A percentile compares a stretch with the other conserved stretches of the same genome.
These are phyloP conservation scores for Gyromitra esculenta DNA, from an alignment of 2,329 filamentous ascomycete species.

Conservation along the genomic window DNA sequence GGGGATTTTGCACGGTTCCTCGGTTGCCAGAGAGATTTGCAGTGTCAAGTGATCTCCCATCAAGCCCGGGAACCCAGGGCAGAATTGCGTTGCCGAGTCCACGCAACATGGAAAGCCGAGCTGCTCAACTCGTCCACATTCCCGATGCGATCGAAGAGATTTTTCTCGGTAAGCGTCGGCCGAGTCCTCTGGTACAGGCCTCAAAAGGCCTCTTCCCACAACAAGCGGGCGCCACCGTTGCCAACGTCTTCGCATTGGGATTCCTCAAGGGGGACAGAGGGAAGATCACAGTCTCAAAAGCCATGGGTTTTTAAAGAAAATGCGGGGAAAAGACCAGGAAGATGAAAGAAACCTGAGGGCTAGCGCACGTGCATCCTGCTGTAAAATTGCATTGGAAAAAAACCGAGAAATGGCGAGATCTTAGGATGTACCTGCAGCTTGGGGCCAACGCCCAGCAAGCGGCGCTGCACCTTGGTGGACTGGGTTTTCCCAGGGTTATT, in stretches of 20 bases:
- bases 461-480: conserved; percentile 23
- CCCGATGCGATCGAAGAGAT: conserved; percentile 25
- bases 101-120: conserved; percentile 13
- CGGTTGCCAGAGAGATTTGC: conserved; percentile 34
- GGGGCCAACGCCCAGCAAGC: conserved; percentile 44
- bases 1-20: conserved; percentile 38
- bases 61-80: conserved; percentile 8
- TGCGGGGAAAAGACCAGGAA: conserved; percentile 46
- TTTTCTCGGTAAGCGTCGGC: conserved; percentile 40
- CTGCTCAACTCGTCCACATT: conserved; percentile 23
- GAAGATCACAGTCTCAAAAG: conserved; percentile 26
- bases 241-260: conserved; percentile 19
- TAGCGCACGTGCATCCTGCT: conserved; percentile 35
- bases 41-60: conserved; percentile 48
- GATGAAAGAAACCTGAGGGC: conserved; percentile 23
- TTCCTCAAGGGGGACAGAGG: conserved; percentile 34
- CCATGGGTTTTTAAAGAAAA: conserved; percentile 31
- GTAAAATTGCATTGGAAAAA: conserved; percentile 26
- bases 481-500: conserved; percentile 23
- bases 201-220: not conserved
- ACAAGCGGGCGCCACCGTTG: conserved; percentile 32
- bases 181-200: conserved; percentile 6
- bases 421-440: conserved; percentile 51
- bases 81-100: not conserved
- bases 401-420: conserved; percentile 44